A percentile compares a stretch with the other conserved stretches of the same genome.
Conservation (phyloP, 352 stramenopile species). For the Phytophthora fragariaefolia region DNA sequence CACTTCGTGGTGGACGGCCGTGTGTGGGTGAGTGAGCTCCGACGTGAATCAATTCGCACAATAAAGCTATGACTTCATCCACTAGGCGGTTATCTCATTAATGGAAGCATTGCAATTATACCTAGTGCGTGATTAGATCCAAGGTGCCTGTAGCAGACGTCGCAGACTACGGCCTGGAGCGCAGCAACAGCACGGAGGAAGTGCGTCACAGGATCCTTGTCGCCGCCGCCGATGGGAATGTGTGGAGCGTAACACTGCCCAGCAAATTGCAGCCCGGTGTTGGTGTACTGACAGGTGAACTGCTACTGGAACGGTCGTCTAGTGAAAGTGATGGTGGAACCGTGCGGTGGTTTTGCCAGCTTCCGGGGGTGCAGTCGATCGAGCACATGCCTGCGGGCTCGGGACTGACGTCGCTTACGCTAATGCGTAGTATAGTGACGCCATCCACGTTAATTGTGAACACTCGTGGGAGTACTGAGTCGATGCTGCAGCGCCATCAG, state of each 20-base stretch:
- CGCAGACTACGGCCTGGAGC: conserved; percentile 14
- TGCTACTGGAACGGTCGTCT: conserved; percentile 27
- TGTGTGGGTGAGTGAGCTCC: conserved; percentile 41
- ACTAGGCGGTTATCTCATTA: conserved; percentile 1
- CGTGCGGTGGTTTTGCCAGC: conserved; percentile 31
- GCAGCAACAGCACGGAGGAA: not conserved
- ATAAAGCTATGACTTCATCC: not conserved
- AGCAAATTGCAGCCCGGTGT: conserved; percentile 5
- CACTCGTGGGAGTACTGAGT: not conserved
- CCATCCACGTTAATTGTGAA: conserved; percentile 57
- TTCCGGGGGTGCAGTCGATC: conserved; percentile 54
- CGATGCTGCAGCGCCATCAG: conserved; percentile 6
- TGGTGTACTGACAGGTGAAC: conserved; percentile 7
- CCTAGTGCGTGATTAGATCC: conserved; percentile 56
- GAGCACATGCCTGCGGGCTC: conserved; percentile 17
- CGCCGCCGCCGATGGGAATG: conserved; percentile 40
- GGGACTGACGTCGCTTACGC: conserved; percentile 24
- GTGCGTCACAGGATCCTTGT: conserved; percentile 39
- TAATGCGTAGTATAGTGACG: conserved; percentile 60
- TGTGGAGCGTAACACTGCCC: conserved; percentile 62
- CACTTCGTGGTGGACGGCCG: conserved; percentile 55
- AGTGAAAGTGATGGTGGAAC: not conserved
- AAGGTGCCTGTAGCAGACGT: conserved; percentile 48
- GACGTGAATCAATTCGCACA: not conserved
- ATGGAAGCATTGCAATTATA: not conserved